Base-by-base conservation (phyloP, 768 basidiomycete species). In the Strobilomyces dryophilus region DNA sequence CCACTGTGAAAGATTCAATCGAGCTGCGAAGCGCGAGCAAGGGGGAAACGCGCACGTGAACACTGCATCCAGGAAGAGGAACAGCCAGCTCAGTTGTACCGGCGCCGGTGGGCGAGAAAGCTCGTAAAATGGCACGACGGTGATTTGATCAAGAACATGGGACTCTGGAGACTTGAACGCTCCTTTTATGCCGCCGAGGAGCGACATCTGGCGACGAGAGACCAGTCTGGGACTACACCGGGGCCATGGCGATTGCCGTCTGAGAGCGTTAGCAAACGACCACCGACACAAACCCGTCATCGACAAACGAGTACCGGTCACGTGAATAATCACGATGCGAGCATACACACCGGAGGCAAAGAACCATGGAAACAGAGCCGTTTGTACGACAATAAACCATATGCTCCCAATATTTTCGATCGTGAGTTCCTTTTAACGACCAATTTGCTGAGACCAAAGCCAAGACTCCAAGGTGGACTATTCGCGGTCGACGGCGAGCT, bases 31-130 rank as follows among this genome's bases (percentile, higher is more conserved):
- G 29, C 10, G 29, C 40, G 31, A 36, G 15, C 5, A 40, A 18
- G 51, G 37, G 37, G 9, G 36, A 21, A 37, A 21, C 37, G 63
- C 66, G 47, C 47, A 68, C 66, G 66, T 70, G 51, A 68, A 68
- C 14, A 68, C 47, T 1, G 61, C 64, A 32, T 68, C 66, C 29
- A 68, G 34, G 29, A 68, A 48, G 42, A 68, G 61, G 39, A 70
- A 64, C 24, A 61, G 8, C 66, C 59, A 64, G 18, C 66, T 65
- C 27, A 68, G 29, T 49, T 56, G 62, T 46, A 68, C 54, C 20
- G 56, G 60, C 8, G n/a, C 37, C 8, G 56, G 60, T 11, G 64
- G 40, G n/a, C 34, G 50, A 5, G 52, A 51, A 29, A 66, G 56
- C 45, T 64, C 60, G 35, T 68, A 68, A 24, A 68, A 68, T 5